These are phyloP conservation scores for Fusarium denticulatum DNA, from an alignment of 2,329 filamentous ascomycete genomes.

Conservation along the genomic window DNA sequence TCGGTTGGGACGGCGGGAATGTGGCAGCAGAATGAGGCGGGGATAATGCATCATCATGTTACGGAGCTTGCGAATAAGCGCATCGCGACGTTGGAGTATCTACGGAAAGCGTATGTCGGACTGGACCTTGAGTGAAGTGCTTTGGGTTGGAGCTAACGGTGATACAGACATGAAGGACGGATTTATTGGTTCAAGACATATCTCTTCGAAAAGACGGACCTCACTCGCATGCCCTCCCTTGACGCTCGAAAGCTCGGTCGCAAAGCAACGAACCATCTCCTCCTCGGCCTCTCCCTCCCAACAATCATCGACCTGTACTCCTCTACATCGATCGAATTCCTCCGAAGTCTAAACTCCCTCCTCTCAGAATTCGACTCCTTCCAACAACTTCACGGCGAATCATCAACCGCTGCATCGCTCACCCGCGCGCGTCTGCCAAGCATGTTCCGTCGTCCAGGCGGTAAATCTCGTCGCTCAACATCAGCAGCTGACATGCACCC, in stretches of 20 bases:
- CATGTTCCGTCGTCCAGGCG: slow-evolving; percentile 77
- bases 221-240: slow-evolving; percentile 85
- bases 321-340: slow-evolving; percentile 81
- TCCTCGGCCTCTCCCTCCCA: slow-evolving; percentile 91
- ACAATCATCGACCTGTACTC: slow-evolving; percentile 89
- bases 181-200: slow-evolving; percentile 99
- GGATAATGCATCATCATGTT: slow-evolving; percentile 69
- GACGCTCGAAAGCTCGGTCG: slow-evolving; percentile 85
- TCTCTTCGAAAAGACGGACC: slow-evolving; percentile 85
- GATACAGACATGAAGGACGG: slow-evolving; percentile 82
- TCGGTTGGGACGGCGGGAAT: slow-evolving; percentile 36
- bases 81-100: slow-evolving; percentile 92
- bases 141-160: neutral
- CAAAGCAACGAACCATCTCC: slow-evolving; percentile 91
- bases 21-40: slow-evolving; percentile 58
- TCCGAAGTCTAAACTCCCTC: slow-evolving; percentile 85
- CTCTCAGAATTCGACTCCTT: slow-evolving; percentile 94
- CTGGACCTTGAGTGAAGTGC: too few species aligned
- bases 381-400: slow-evolving; percentile 84
- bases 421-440: slow-evolving; percentile 82
- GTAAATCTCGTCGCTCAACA: slow-evolving; percentile 66
- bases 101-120: slow-evolving; percentile 83
- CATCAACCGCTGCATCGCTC: slow-evolving; percentile 75
- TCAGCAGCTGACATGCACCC: slow-evolving; percentile 56
- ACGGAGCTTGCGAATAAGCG: slow-evolving; percentile 90